Evolutionary conservation across 129 eudicot species (phyloP).

Genomic region (Heracleum sosnowskyi): DNA sequence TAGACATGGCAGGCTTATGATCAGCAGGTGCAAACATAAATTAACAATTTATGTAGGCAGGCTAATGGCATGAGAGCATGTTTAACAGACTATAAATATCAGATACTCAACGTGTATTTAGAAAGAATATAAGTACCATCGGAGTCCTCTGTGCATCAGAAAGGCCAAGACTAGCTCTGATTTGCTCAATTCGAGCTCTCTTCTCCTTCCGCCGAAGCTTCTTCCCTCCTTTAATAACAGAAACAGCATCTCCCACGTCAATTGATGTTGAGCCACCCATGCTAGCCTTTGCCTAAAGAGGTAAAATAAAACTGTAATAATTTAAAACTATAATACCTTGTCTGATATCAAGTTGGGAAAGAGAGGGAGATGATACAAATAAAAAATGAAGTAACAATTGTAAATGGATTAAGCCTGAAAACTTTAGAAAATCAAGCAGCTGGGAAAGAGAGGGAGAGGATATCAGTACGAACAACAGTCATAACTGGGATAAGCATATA

Average conservation of each 20-base stretch:
- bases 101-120: not conserved
- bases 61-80: not conserved
- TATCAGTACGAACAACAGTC: not conserved
- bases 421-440: constrained; percentile 3
- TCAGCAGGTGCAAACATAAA: not conserved
- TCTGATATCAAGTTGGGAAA: not conserved
- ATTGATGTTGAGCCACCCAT: constrained; percentile 26
- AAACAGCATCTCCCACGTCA: constrained; percentile 86
- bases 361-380: not conserved
- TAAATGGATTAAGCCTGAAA: not conserved
- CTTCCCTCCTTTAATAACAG: constrained; percentile 79
- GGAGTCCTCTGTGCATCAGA: constrained; percentile 96
- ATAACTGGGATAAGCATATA: not conserved
- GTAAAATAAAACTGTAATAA: not conserved
- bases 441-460: constrained; percentile 2
- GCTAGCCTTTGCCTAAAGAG: constrained; percentile 33
- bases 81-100: not conserved
- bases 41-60: not conserved
- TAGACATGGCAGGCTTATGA: not conserved
- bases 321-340: not conserved
- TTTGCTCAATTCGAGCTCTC: constrained; percentile 85
- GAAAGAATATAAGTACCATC: constrained; percentile 35
- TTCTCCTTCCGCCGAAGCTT: constrained; percentile 86
- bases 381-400: not conserved
- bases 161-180: constrained; percentile 95